A percentile compares a stretch with the other conserved stretches of the same genome.
phyloP scores from a whole-genome alignment of 169 alveolate species.

The Babesia ovis region DNA sequence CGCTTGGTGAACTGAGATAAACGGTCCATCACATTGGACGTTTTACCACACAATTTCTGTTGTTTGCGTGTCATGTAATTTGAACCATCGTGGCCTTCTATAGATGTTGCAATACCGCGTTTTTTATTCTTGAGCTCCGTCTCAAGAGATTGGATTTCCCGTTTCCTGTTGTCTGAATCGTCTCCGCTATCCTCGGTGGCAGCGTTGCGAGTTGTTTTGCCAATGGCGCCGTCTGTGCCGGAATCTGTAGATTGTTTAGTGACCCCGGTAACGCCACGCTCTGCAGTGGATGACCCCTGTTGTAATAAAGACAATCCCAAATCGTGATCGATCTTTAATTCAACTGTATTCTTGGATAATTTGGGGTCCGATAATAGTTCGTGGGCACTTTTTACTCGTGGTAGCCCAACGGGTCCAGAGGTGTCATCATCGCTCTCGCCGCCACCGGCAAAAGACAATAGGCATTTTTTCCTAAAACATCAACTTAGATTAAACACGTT shows the following conservation, averaged over 20 bases:
- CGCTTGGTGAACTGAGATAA: constrained; percentile 49
- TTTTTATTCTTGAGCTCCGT: neutral
- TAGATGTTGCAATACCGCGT: neutral
- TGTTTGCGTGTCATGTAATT: constrained; percentile 48
- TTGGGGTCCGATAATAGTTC: constrained; percentile 52
- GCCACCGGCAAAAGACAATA: constrained; percentile 64
- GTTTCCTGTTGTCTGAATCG: constrained; percentile 8
- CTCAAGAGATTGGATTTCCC: constrained; percentile 24
- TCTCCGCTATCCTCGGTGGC: constrained; percentile 15
- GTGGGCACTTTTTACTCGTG: constrained; percentile 59
- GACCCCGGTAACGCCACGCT: constrained; percentile 10
- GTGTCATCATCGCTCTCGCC: constrained; percentile 33
- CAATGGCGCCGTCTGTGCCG: neutral
- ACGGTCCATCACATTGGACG: constrained; percentile 47
- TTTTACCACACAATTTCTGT: neutral
- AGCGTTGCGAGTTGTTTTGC: neutral
- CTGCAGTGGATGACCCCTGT: neutral
- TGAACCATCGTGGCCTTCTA: constrained; percentile 22
- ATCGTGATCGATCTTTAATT: too few relatives aligned
- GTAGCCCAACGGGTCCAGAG: neutral
- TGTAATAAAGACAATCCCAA: too few relatives aligned
- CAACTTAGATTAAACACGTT: neutral
- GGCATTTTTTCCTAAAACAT: constrained; percentile 38
- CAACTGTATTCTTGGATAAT: constrained; percentile 28
- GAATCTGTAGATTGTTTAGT: neutral